Evolutionary conservation across 1,139 yeast species (phyloP), one percentile per base, ranked within the genome.

Genomic region (Pichia sp.): DNA sequence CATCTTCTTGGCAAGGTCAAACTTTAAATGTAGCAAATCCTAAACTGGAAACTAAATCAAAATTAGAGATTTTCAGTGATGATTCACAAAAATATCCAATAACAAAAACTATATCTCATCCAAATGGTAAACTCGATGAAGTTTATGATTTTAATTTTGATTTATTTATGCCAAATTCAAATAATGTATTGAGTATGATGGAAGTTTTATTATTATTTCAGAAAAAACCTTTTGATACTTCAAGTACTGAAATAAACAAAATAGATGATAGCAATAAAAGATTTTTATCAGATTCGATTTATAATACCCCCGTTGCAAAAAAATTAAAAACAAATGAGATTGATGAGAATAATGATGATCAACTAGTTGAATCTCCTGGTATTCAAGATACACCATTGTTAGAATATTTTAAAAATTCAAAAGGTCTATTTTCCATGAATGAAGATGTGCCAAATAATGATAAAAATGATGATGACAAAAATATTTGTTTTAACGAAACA

Each of bases 1-100:
- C 90, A 0, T 70, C 68, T n/a, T 77, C 84, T 0, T 83, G 94
- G 88, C 69, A 69, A 1, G 94, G 92, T 0, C 84, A 84, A 58
- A 71, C 69, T 0, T 54, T 83, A 34, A 66, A 65, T 29, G 32
- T 50, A 4, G n/a, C 40, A 5, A 9, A 29, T 26, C 9, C 34
- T 10, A 39, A 67, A 49, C 59, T 72, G 28, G 44, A 45, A 11
- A 34, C 41, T 3, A 40, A 46, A 11, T 40, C 47, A 27, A 50
- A 46, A 34, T 47, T 61, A 7, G 47, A 51, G 6, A 58, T 63
- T 4, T 60, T 60, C 42, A 53, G 49, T 32, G 66, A 62, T 45
- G 43, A 48, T 2, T 42, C 46, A 2, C 32, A 39, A 6, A 40
- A 45, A 28, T 61, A 59, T 40, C 66, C 67, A 3, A 61, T 64